Conservation (phyloP, 148 eudicot species). For the Rhododendron henanense region DNA sequence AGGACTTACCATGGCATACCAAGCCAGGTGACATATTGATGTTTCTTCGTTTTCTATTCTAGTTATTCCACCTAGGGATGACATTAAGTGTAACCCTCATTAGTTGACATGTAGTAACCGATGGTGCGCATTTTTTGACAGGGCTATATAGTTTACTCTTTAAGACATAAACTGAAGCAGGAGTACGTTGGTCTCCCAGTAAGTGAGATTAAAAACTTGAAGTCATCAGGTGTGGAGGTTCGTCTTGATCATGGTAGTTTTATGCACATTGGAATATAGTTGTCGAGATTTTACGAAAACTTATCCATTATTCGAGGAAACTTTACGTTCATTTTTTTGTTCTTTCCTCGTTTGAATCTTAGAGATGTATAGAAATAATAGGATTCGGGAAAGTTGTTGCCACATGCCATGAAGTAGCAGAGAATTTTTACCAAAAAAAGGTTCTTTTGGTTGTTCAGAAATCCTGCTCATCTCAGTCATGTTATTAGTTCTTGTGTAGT, state of each 20-base stretch:
- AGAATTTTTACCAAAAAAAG: no score
- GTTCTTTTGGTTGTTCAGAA: no score
- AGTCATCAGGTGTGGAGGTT: constrained; percentile 80
- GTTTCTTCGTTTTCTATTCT: background rate
- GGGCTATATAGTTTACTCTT: constrained; percentile 82
- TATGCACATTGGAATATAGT: background rate
- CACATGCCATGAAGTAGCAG: no score
- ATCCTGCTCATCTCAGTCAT: no score
- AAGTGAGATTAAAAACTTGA: constrained; percentile 69
- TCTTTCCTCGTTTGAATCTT: no score
- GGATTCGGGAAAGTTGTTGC: no score
- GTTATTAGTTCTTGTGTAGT: no score
- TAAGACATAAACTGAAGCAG: constrained; percentile 74
- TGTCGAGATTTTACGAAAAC: background rate
- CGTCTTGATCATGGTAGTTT: constrained; percentile 18
- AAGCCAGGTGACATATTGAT: constrained; percentile 54
- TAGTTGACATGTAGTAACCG: background rate
- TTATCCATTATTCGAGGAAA: background rate
- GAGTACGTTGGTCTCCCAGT: constrained; percentile 73
- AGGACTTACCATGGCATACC: constrained; percentile 78
- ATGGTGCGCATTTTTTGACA: constrained; percentile 24
- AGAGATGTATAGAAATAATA: no score
- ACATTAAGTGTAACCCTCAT: background rate
- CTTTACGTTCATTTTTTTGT: background rate
- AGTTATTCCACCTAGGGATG: background rate